Base-by-base conservation (phyloP, 2,329 filamentous ascomycete genomes). In the Cercospora nicotianae region DNA sequence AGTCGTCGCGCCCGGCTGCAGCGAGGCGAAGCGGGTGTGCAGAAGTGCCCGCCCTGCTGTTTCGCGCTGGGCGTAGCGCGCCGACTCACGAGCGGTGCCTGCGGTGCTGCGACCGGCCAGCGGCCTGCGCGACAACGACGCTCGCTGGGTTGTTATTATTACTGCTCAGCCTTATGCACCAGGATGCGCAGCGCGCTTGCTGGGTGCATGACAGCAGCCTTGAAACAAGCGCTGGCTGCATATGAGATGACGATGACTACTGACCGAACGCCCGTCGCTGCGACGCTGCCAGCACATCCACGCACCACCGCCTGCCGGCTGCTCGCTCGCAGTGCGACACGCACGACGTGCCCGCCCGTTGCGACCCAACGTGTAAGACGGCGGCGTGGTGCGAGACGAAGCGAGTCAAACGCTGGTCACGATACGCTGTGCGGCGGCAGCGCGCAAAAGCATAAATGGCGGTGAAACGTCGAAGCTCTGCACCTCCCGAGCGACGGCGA, bases 1-100 rank as follows among this genome's bases (percentile, higher is more conserved):
- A 68, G 53, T 67, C 65, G 36, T 23, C 28, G 55, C 53, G 55
- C 45, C 66, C 39, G 57, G 63, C 60, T 61, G 66, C 61, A 63
- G 62, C 68, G 64, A 66, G 66, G 66, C 69, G 66, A 65, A 65
- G 69, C 66, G 63, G 66, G 18, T 63, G 60, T 64, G 67, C 66
- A 67, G 65, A 26, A 60, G 65, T 28, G 30, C 39, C n/a, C 23
- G 28, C 23, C n/a, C 45, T 31, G 33, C 12, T 26, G 60, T 33
- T 63, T 63, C 60, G 60, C 51, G 18, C 42, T 20, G 16, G 20
- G 45, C 45, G 45, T 51, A 23, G 45, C 53, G 53, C 33, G 26
- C 39, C 33, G 36, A 62, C 36, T 42, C 33, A 30, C 33, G 26
- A 58, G 62, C 64, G 64, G 59, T 57, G 64, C 64, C 58, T 63